Base-by-base conservation (phyloP, 768 basidiomycete species). In the Psilocybe cubensis region DNA sequence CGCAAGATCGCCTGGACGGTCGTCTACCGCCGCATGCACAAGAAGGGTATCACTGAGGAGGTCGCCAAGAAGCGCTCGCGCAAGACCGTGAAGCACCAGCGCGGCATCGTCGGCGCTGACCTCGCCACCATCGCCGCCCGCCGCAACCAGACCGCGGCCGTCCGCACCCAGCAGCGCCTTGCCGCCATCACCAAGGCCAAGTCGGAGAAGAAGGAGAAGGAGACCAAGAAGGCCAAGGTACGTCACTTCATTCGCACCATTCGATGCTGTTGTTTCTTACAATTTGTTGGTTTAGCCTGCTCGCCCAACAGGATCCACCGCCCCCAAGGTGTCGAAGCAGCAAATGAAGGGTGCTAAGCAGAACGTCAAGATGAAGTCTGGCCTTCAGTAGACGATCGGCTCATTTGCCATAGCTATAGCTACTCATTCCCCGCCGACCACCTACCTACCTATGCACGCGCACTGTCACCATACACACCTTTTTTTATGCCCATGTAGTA, bases 31-130 rank as follows among this genome's bases (percentile, higher is more conserved):
- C 91, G 95, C 68, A 93, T 97, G 89, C 97, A 98, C 87, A 97
- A 96, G 88, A 99, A 99, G 88, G 97, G 97, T 75, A 87, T 98
- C 75, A 95, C 95, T 49, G 96, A 98, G 80, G 96, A 98, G 78
- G 91, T 96, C 52, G 94, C 95, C 69, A 99, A 98, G 94, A 98
- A 97, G 83, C 91, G 96, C 63, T 91, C 92, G 49, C 92, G 96
- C 77, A 88, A 89, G 77, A 94, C 93, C 63, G 94, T 98, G 71
- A 99, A 98, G 83, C 88, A 94, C 81, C 89, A 96, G 81, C 94
- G 97, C 71, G 97, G 97, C 61, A 94, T 98, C 75, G 94, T 95
- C 70, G 97, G 97, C 76, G 94, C 94, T 63, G 95, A 98, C 75
- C 86, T 98, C 59, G 85, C 88, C 51, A 74, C 93, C 68, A 98